phyloP scores from a whole-genome alignment of 73 alveolate genomes.

The Tetrahymena thermophila region DNA sequence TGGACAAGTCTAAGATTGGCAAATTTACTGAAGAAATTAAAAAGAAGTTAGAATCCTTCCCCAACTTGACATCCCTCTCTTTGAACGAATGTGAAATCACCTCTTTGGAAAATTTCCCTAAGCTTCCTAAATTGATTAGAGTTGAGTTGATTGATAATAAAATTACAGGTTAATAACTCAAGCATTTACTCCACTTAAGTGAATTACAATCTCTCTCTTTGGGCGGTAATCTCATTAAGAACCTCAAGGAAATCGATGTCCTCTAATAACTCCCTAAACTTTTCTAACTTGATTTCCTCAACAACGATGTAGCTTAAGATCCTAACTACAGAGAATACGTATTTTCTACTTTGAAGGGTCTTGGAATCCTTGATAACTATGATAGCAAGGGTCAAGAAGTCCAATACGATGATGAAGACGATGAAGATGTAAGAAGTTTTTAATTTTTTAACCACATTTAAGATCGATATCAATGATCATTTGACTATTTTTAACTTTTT shows the following conservation, averaged over 20 bases:
- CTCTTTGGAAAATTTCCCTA: constrained; percentile 39
- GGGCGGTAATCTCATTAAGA: constrained; percentile 33
- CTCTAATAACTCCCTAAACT: constrained; percentile 4
- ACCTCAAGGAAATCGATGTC: constrained; percentile 12
- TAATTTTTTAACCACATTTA: too few relatives aligned
- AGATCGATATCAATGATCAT: too few relatives aligned
- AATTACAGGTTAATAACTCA: constrained; percentile 6
- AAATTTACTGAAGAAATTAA: constrained; percentile 6
- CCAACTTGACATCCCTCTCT: constrained; percentile 29
- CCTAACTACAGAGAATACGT: constrained; percentile 2
- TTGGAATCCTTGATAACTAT: constrained; percentile 29
- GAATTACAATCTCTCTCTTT: constrained; percentile 21
- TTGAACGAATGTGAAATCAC: constrained; percentile 18
- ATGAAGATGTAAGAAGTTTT: neutral
- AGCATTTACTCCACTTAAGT: neutral
- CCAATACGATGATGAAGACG: constrained; percentile 23
- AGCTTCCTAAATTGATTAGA: constrained; percentile 19
- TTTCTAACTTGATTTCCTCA: constrained; percentile 18
- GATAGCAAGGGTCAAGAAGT: constrained; percentile 42
- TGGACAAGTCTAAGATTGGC: constrained; percentile 26
- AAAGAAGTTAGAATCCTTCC: neutral
- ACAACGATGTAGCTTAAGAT: constrained; percentile 14
- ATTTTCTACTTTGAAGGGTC: neutral
- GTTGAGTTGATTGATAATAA: constrained; percentile 38
- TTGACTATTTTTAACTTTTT: neutral